Evolutionary conservation across 495 filamentous ascomycete genomes (phyloP).

Genomic region (Barbatosphaeria neglecta): DNA sequence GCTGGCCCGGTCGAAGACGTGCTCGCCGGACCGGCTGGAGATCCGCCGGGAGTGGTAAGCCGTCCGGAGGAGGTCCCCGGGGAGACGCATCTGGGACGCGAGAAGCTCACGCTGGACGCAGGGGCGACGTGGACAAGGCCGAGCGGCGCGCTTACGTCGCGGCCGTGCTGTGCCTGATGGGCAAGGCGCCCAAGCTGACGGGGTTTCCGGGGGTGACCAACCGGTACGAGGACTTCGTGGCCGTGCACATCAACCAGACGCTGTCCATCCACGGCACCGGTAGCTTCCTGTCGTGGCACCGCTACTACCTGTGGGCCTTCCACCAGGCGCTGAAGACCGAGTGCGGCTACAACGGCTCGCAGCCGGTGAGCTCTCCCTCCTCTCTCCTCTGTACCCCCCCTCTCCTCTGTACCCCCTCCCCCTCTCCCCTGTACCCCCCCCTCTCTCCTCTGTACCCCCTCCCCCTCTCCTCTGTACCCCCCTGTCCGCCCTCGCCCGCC

Average conservation of each 20-base stretch:
- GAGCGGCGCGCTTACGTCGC: slow-evolving; percentile 50
- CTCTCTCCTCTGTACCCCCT: too few species aligned
- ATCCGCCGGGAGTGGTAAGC: slow-evolving; percentile 39
- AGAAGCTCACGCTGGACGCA: slow-evolving; percentile 10
- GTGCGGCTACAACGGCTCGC: slow-evolving; percentile 50
- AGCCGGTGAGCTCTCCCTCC: slow-evolving; percentile 11
- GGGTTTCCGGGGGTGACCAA: slow-evolving; percentile 20
- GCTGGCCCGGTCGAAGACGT: slow-evolving; percentile 32
- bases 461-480: too few species aligned
- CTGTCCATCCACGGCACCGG: slow-evolving; percentile 47
- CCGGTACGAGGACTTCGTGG: slow-evolving; percentile 54
- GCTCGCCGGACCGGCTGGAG: slow-evolving; percentile 33
- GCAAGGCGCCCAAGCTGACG: slow-evolving; percentile 35
- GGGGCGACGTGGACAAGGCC: slow-evolving; percentile 34
- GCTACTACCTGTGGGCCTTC: slow-evolving; percentile 48
- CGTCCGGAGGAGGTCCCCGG: neutral
- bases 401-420: too few species aligned
- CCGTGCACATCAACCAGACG: slow-evolving; percentile 52
- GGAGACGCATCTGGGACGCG: neutral
- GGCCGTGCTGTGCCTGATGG: slow-evolving; percentile 54
- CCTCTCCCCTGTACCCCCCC: too few species aligned
- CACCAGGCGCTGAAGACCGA: slow-evolving; percentile 51
- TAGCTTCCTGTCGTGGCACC: slow-evolving; percentile 57
- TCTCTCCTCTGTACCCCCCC: too few species aligned
- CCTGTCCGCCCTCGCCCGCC: neutral